Conservation (phyloP, 2,329 filamentous ascomycete species). For the Fusarium virguliforme region DNA sequence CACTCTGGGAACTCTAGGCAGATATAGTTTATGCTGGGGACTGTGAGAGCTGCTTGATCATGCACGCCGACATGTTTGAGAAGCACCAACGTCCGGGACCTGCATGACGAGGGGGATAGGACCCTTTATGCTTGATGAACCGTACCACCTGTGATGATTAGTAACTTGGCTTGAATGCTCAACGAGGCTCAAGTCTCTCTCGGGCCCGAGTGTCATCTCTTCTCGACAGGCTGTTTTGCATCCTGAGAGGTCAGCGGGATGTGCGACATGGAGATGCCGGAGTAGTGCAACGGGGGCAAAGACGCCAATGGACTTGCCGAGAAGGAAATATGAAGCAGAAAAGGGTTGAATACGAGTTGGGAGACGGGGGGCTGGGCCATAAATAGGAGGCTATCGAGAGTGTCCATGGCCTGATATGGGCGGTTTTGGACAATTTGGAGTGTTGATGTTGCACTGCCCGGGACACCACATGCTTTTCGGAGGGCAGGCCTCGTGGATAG, state of each 20-base stretch:
- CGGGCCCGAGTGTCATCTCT: not conserved
- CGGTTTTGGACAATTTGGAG: not conserved
- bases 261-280: conserved; percentile 2
- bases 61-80: not conserved
- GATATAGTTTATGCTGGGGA: not conserved
- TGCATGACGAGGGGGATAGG: not conserved
- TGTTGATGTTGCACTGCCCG: not conserved
- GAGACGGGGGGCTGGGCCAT: not conserved
- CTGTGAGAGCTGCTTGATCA: not conserved
- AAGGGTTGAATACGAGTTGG: not conserved
- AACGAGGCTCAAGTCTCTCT: not conserved
- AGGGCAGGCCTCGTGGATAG: conserved; percentile 20
- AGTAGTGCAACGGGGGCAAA: not conserved
- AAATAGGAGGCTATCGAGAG: not conserved
- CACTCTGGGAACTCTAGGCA: not conserved
- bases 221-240: not conserved
- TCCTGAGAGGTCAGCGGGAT: conserved; percentile 9
- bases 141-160: conserved; percentile 22
- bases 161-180: not conserved
- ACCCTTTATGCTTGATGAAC: conserved; percentile 35
- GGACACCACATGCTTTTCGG: conserved; percentile 10
- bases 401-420: not conserved
- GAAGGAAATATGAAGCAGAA: not conserved
- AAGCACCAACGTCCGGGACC: not conserved
- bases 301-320: conserved; percentile 1